phyloP scores from a whole-genome alignment of 2,329 filamentous ascomycete species.

The Coleophoma eucalyptorum region DNA sequence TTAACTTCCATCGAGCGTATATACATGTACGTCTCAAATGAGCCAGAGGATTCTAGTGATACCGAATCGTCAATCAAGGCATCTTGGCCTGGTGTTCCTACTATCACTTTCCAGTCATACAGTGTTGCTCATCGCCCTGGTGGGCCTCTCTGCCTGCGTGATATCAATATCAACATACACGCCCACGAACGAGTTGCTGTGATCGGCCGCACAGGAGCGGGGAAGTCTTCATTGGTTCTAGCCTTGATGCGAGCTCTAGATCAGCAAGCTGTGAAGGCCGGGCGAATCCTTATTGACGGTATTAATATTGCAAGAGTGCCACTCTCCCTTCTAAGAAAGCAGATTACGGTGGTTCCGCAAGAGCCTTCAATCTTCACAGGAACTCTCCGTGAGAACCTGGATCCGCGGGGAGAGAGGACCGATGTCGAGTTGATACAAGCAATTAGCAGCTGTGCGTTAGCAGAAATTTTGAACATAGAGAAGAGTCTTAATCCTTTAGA shows the following conservation, averaged over 20 bases:
- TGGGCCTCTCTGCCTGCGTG: conserved; percentile 19
- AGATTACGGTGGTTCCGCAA: conserved; percentile 75
- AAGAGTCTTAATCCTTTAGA: too few relatives aligned
- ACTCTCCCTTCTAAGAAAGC: conserved; percentile 66
- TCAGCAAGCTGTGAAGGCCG: conserved; percentile 51
- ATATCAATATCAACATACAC: conserved; percentile 64
- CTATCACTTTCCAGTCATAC: neutral
- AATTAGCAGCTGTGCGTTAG: conserved; percentile 73
- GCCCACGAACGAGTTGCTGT: conserved; percentile 75
- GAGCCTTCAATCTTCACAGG: conserved; percentile 76
- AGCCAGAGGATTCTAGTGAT: too few relatives aligned
- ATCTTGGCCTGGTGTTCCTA: neutral
- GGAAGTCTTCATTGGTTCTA: conserved; percentile 77
- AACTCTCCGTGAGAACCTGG: conserved; percentile 71
- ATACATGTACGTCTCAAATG: too few relatives aligned
- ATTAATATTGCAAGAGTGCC: conserved; percentile 66
- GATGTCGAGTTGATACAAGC: conserved; percentile 70
- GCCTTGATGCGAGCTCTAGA: conserved; percentile 72
- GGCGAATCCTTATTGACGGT: conserved; percentile 57
- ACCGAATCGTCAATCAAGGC: too few relatives aligned
- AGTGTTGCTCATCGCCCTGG: neutral
- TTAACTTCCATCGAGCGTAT: too few relatives aligned
- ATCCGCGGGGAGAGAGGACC: conserved; percentile 71
- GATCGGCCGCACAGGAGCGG: conserved; percentile 73
- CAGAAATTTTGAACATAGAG: conserved; percentile 61